These are phyloP conservation scores for Knoxia roxburghii DNA, from an alignment of 257 asterid species.

Conservation along the genomic window DNA sequence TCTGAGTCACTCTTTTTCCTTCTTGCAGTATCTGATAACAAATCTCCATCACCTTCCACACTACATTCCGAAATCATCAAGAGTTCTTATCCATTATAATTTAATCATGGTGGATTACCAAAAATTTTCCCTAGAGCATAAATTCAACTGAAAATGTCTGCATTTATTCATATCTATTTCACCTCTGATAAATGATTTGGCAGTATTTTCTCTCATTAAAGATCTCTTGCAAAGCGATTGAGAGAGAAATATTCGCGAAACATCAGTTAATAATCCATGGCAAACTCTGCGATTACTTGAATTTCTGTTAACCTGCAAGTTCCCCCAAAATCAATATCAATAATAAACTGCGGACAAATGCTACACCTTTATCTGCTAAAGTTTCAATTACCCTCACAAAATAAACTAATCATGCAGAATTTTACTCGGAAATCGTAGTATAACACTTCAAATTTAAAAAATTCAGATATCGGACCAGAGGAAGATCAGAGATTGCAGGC, in stretches of 20 bases:
- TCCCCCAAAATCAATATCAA: background rate
- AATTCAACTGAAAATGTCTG: background rate
- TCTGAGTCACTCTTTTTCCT: constrained; percentile 83
- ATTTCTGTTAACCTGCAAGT: constrained; percentile 53
- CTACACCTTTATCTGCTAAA: background rate
- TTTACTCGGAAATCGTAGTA: background rate
- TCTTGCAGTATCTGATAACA: constrained; percentile 64
- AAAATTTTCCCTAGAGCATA: background rate
- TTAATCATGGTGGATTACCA: background rate
- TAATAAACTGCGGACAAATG: background rate
- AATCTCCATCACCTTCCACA: constrained; percentile 96
- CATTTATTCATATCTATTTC: background rate
- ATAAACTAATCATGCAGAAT: background rate
- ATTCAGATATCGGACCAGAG: constrained; percentile 42
- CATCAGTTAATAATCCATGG: constrained; percentile 62
- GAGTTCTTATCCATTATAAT: too few species aligned
- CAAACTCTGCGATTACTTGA: constrained; percentile 66
- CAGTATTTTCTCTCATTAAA: constrained; percentile 58
- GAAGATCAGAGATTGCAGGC: constrained; percentile 69
- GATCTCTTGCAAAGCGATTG: constrained; percentile 65
- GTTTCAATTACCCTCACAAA: background rate
- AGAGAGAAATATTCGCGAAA: constrained; percentile 61
- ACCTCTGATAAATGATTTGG: constrained; percentile 77
- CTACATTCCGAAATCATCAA: constrained; percentile 23
- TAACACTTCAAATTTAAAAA: background rate